Evolutionary conservation across 306 rosid genomes (phyloP), one percentile per base, ranked within the genome.

Genomic region (Erythrophleum fordii): DNA sequence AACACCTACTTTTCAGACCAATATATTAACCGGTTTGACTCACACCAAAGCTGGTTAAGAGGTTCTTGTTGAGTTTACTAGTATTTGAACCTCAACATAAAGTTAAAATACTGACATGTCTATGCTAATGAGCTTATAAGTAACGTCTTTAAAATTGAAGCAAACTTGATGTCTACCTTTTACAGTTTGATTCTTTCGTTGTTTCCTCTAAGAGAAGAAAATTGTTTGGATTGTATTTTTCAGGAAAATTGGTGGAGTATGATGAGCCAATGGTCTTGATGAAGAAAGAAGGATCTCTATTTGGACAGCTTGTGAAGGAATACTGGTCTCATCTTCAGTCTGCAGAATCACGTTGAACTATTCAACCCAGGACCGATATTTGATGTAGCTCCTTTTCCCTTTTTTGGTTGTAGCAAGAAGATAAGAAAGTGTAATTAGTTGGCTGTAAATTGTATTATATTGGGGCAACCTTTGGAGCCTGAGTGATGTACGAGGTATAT

Each of bases 251-350:
- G 35, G 88, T 87, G 55, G 98, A 94, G 82, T 94, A 92, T 78
- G 98, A 94, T 68, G 95, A 91, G 56, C 97, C 97, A 56, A 81
- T 75, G 88, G 83, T 82, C 8, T 72, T 94, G 76, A 91, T 94
- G 88, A 87, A 88, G 83, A 90, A 84, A 79, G 97, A 90, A 85
- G 97, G 83, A 20, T 95, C 97, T 3, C 82, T 95, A 37, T 94
- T 94, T 26, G 94, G 91, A 66, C 83, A 88, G 85, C 91, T 94
- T 70, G 98, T 94, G 9, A 86, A 90, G 69, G 97, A 95, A 83
- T 95, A 95, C 44, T 95, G 98, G 97, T 95, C 97, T 75, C 97
- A 89, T 86, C 73, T 86, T 66, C 91, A 87, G 73, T 88, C 93
- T 28, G 91, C 94, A 69, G 93, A 87, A 67, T 85, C 86, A 28